Evolutionary conservation across 2,329 filamentous ascomycete genomes (phyloP).

Genomic region (Colletotrichum limetticola): DNA sequence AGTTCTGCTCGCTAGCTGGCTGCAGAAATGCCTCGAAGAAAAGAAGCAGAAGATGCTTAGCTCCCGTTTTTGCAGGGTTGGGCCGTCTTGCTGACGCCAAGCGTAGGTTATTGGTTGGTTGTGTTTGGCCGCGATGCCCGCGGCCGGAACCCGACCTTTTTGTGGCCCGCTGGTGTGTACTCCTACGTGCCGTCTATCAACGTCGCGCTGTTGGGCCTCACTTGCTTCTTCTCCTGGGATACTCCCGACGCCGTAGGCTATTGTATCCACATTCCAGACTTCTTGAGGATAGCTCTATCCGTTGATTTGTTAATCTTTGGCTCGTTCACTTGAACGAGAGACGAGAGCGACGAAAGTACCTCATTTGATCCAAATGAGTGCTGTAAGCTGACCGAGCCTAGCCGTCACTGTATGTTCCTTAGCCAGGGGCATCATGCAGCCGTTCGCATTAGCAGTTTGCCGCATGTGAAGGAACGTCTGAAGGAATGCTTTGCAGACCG

Average conservation of each 20-base stretch:
- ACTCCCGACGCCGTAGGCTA: not conserved
- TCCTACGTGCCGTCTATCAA: not conserved
- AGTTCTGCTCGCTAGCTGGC: not conserved
- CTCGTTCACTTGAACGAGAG: not conserved
- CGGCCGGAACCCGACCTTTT: not conserved
- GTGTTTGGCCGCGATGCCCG: not conserved
- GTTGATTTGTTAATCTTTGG: not conserved
- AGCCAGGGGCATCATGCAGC: conserved; percentile 8
- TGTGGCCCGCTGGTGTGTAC: not conserved
- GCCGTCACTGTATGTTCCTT: not conserved
- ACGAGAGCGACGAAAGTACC: not conserved
- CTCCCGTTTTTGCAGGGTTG: conserved; percentile 20
- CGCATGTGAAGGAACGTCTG: not conserved
- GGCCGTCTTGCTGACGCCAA: conserved; percentile 28
- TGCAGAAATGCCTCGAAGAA: conserved; percentile 21
- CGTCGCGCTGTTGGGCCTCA: not conserved
- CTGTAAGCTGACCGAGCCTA: not conserved
- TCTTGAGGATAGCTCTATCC: not conserved
- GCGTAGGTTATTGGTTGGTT: conserved; percentile 6
- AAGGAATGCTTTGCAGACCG: not conserved
- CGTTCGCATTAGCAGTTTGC: not conserved
- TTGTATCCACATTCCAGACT: not conserved
- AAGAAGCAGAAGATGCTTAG: conserved; percentile 5
- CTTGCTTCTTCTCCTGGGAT: not conserved
- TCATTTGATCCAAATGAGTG: not conserved